These are phyloP conservation scores for Tritrichomonas musculus DNA, from an alignment of 208 protist genomes.

Conservation along the genomic window DNA sequence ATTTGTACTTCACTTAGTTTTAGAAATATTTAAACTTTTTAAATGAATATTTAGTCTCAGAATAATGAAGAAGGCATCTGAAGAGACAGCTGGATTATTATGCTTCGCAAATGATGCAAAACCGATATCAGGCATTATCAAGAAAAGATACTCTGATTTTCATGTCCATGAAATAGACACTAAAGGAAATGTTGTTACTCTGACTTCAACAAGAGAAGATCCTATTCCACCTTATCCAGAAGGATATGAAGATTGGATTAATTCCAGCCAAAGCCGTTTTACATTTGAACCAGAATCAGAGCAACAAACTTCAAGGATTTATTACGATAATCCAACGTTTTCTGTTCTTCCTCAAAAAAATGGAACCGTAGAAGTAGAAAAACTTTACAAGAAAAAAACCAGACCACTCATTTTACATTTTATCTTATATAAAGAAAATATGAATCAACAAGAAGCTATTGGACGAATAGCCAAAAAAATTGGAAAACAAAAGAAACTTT, in stretches of 20 bases:
- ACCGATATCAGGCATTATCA: neutral
- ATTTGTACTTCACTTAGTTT: no score
- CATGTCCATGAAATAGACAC: slow-evolving; percentile 27
- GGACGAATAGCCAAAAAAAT: neutral
- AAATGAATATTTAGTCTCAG: no score
- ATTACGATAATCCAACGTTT: neutral
- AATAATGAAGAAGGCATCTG: no score
- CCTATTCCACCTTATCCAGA: neutral
- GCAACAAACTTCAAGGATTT: neutral
- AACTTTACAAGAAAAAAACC: neutral
- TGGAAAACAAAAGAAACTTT: neutral
- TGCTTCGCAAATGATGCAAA: neutral
- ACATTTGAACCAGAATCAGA: neutral
- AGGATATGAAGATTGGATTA: slow-evolving; percentile 20
- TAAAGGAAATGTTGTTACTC: neutral
- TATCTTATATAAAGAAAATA: slow-evolving; percentile 1
- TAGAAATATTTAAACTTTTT: no score
- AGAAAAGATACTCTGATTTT: slow-evolving; percentile 27
- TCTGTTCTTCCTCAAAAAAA: neutral
- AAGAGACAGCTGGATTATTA: neutral
- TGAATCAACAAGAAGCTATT: neutral
- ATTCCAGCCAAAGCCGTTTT: neutral
- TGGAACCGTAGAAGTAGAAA: neutral
- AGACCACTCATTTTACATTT: neutral
- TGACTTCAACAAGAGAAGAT: neutral